Conservation (phyloP, 208 protist genomes). For the Strigomonas culicis region DNA sequence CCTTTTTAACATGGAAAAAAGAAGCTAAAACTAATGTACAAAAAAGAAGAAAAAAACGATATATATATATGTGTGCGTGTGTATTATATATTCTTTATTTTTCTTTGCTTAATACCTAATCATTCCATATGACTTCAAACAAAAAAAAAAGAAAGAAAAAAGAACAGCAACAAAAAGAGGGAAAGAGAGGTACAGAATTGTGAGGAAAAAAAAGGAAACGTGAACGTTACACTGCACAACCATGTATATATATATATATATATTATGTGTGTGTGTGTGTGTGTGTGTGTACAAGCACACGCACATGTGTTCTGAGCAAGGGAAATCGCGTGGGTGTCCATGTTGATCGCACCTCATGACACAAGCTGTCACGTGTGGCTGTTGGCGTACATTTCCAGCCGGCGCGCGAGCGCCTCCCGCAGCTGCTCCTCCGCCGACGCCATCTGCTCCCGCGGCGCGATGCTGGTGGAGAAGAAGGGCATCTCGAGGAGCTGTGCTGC, state of each 20-base stretch:
- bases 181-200: neutral
- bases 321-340: neutral
- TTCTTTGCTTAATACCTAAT: too few species aligned
- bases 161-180: neutral
- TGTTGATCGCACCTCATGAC: too few species aligned
- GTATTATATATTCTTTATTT: slow-evolving; percentile 7
- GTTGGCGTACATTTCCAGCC: slow-evolving; percentile 22
- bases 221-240: neutral
- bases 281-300: neutral
- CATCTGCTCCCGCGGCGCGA: neutral
- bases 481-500: slow-evolving; percentile 73
- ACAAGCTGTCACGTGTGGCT: slow-evolving; percentile 16
- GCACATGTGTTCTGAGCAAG: neutral
- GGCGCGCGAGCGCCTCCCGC: slow-evolving; percentile 21
- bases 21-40: neutral
- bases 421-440: slow-evolving; percentile 23
- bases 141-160: neutral
- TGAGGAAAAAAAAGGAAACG: neutral
- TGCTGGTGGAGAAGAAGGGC: slow-evolving; percentile 48
- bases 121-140: neutral
- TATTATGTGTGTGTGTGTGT: neutral
- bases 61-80: slow-evolving; percentile 2
- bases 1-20: neutral
- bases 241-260: neutral
- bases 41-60: slow-evolving; percentile 13